phyloP scores from a whole-genome alignment of 1,139 yeast species.

The Zygotorulaspora mrakii region DNA sequence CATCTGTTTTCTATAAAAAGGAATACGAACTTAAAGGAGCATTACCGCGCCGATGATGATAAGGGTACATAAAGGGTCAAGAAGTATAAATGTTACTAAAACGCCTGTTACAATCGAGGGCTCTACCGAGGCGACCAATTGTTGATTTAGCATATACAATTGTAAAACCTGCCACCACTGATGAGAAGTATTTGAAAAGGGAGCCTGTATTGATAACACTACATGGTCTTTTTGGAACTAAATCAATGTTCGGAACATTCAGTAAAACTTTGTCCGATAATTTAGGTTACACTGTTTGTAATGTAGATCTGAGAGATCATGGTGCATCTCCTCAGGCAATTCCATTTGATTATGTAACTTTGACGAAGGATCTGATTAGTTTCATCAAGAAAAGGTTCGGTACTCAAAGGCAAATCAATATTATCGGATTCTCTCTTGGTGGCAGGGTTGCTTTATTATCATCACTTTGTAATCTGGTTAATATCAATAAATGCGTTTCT shows the following conservation, averaged over 20 bases:
- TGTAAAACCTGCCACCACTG: constrained; percentile 16
- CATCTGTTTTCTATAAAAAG: background rate
- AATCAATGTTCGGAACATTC: constrained; percentile 24
- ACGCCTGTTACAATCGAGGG: constrained; percentile 8
- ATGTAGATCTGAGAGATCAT: constrained; percentile 53
- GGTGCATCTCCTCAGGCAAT: constrained; percentile 45
- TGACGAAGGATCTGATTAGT: constrained; percentile 44
- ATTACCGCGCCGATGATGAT: background rate
- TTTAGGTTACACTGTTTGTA: constrained; percentile 35
- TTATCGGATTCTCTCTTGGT: constrained; percentile 36
- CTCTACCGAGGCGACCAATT: constrained; percentile 14
- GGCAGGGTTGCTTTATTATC: constrained; percentile 33
- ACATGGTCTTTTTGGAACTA: constrained; percentile 35
- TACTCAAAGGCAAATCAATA: constrained; percentile 23
- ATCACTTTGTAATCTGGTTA: constrained; percentile 19
- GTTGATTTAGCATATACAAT: constrained; percentile 27
- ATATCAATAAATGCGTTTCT: constrained; percentile 27
- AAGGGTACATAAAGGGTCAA: background rate
- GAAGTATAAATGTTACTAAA: constrained; percentile 3
- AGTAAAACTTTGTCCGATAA: constrained; percentile 38
- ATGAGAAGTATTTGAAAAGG: constrained; percentile 1
- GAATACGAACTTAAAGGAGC: background rate
- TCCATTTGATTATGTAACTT: constrained; percentile 44
- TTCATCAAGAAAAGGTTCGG: constrained; percentile 25
- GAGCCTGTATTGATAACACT: constrained; percentile 29